Evolutionary conservation across 192 early-diverging fungal species (phyloP).

Genomic region (Coemansia umbellata): DNA sequence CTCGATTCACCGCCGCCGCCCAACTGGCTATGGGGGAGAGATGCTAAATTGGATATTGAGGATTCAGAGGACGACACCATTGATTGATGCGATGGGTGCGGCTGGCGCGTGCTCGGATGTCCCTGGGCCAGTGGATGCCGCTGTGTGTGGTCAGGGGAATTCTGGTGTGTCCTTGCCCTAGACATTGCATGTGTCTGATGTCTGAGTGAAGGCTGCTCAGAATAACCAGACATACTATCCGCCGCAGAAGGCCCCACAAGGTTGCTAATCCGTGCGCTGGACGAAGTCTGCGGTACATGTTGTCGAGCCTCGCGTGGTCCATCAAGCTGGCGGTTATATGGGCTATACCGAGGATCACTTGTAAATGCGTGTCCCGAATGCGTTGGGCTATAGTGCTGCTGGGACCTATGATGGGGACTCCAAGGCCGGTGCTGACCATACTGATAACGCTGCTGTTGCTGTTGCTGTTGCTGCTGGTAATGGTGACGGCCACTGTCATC

Average conservation of each 20-base stretch:
- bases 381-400: slow-evolving; percentile 31
- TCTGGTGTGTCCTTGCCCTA: not conserved
- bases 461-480: slow-evolving; percentile 11
- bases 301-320: slow-evolving; percentile 26
- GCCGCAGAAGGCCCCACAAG: slow-evolving; percentile 1
- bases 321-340: slow-evolving; percentile 36
- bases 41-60: not conserved
- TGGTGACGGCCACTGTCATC: no score
- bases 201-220: slow-evolving; percentile 14
- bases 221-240: not conserved
- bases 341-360: slow-evolving; percentile 39
- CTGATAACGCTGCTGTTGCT: slow-evolving; percentile 14
- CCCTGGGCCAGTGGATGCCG: not conserved
- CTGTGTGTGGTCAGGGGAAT: not conserved
- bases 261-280: slow-evolving; percentile 9
- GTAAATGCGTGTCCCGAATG: slow-evolving; percentile 17
- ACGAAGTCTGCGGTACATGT: slow-evolving; percentile 11
- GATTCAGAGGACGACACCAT: no score
- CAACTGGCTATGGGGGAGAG: not conserved
- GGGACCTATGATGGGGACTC: slow-evolving; percentile 46
- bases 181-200: slow-evolving; percentile 24
- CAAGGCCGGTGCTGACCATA: slow-evolving; percentile 35
- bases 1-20: no score
- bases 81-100: no score
- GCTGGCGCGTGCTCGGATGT: no score